Evolutionary conservation across 2,329 filamentous ascomycete genomes (phyloP), one percentile per base, ranked within the genome.

Genomic region (Fusarium siculi): DNA sequence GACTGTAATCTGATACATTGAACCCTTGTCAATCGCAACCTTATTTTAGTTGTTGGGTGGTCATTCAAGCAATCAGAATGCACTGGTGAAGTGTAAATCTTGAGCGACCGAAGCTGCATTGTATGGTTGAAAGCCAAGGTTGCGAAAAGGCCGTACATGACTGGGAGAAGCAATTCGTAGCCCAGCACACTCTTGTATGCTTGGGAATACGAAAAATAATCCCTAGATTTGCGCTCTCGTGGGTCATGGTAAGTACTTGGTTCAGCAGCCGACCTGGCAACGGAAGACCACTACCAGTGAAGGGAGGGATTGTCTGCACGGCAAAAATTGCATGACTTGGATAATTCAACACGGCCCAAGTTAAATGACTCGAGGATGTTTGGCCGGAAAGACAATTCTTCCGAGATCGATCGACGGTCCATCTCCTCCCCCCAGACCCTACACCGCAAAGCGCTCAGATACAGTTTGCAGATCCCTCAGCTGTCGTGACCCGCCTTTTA

Each of bases 241-340:
- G 30, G 47, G 47, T 23, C 16, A 19, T 25, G 11, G 30, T 19
- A 4, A 28, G 32, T 28, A 3, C n/a, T 21, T 28, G 32, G 14
- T 21, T 8, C 18, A 53, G 32, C 7, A 53, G 49, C 49, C 18
- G 32, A 16, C 9, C 36, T 28, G 32, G 18, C 32, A 28, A 11
- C 4, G n/a, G n/a, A 8, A 9, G 4, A 25, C 4, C 12, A 21
- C 32, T 36, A 3, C 4, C 32, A 2, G 18, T 21, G 7, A 12
- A 36, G 32, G 23, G 16, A 36, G 32, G 23, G 16, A 36, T 30
- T 30, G 30, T 11, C 4, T 30, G 10, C 30, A 30, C n/a, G 5
- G 11, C 23, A 5, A 25, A 25, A 43, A 0, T 2, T 11, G 18
- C 32, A 36, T 21, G 49, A 25, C 18, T 21, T 12, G 4, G 18